Base-by-base conservation (phyloP, 2,329 filamentous ascomycete species). In the Aspergillus fijiensis region DNA sequence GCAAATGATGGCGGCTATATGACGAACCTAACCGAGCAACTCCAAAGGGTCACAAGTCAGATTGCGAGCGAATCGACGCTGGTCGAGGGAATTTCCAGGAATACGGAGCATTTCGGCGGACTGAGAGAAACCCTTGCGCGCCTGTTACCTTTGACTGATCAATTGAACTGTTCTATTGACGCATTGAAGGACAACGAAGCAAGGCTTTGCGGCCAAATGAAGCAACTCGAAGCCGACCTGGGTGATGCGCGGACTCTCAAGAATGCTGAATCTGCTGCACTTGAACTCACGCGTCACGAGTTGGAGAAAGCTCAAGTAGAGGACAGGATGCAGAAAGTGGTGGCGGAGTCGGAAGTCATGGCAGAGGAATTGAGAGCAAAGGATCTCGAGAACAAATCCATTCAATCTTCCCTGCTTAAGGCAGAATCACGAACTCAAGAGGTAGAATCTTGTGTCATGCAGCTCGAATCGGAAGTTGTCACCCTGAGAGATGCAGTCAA, bases 161-260 rank as follows among this genome's bases (percentile, higher is more conserved):
- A 49, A 16, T 58, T 75, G 1, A 51, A 47, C 12, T 35, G n/a
- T 4, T 65, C 63, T 5, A 48, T 76, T 14, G 59, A 70, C 12
- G 66, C 55, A n/a, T 53, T 73, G 9, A 60, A 60, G 6, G 33
- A 65, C 9, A 65, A 67, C 16, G 70, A 70, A 50, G 39, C 35
- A 5, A 63, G 62, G 11, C 73, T 79, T 33, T 62, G 61, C 4
- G 57, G 68, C 1, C 72, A 74, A n/a, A 69, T 78, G 31, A 55
- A 59, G 25, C 57, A 49, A 1, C 59, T 75, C 16, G 45, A 55
- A 27, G 49, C 56, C 9, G 67, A 51, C 7, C 55, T 75, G 10
- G 55, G 52, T 9, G 67, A 72, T 12, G 54, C 60, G 5, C 65
- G 64, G 35, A 55, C 62, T n/a, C 59, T 57, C 11, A 54, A 62